Evolutionary conservation across 2,329 filamentous ascomycete genomes (phyloP).

Genomic region (Penicillium sp.): DNA sequence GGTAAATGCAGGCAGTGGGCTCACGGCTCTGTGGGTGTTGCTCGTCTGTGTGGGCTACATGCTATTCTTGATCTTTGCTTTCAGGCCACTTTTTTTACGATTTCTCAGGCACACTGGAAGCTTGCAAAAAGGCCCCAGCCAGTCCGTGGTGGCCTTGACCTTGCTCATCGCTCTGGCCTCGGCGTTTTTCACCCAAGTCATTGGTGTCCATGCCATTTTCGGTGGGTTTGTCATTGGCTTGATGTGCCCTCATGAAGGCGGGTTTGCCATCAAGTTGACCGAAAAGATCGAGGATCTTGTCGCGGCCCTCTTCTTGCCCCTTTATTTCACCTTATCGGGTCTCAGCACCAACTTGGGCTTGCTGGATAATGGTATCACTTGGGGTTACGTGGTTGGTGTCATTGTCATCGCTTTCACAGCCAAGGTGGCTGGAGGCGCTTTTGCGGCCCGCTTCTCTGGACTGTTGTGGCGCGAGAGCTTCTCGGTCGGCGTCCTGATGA

Average conservation of each 20-base stretch:
- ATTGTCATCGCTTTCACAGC: slow-evolving; percentile 76
- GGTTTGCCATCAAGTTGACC: slow-evolving; percentile 85
- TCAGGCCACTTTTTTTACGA: slow-evolving; percentile 73
- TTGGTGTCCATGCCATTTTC: slow-evolving; percentile 92
- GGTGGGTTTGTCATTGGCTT: slow-evolving; percentile 86
- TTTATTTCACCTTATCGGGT: slow-evolving; percentile 92
- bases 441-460: slow-evolving; percentile 72
- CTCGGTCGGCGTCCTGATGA: slow-evolving; percentile 87
- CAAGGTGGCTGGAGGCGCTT: slow-evolving; percentile 77
- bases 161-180: slow-evolving; percentile 74
- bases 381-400: slow-evolving; percentile 85
- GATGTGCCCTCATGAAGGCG: slow-evolving; percentile 84
- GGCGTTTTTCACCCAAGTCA: slow-evolving; percentile 83
- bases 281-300: slow-evolving; percentile 95
- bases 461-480: slow-evolving; percentile 88
- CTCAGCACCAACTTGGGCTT: slow-evolving; percentile 84
- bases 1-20: slow-evolving; percentile 78
- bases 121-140: slow-evolving; percentile 82
- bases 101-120: slow-evolving; percentile 70
- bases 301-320: slow-evolving; percentile 74
- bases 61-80: slow-evolving; percentile 68
- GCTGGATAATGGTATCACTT: slow-evolving; percentile 74
- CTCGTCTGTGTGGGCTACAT: slow-evolving; percentile 72
- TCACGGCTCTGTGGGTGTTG: slow-evolving; percentile 82
- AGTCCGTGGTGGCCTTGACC: slow-evolving; percentile 78